These are phyloP conservation scores for Luvunga scandens DNA, from an alignment of 345 rosid genomes.

Conservation along the genomic window DNA sequence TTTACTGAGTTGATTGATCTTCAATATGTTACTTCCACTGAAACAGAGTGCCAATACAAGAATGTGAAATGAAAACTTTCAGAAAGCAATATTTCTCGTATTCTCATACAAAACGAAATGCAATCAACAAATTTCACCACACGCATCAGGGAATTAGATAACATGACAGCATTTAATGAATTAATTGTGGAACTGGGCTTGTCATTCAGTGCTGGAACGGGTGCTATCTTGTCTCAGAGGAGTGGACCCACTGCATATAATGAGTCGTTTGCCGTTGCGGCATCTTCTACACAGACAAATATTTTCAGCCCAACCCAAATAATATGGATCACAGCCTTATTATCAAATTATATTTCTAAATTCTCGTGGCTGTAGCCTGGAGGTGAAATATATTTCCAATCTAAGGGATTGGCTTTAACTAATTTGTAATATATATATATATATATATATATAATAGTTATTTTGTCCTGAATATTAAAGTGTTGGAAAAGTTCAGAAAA, in stretches of 20 bases:
- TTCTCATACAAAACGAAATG: not conserved
- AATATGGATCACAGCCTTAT: too few relatives aligned
- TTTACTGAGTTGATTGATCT: not conserved
- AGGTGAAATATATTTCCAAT: not conserved
- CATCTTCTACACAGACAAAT: not conserved
- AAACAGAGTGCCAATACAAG: not conserved
- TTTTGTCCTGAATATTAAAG: too few relatives aligned
- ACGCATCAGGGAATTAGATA: not conserved
- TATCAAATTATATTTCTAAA: not conserved
- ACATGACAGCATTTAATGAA: not conserved
- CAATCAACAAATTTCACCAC: not conserved
- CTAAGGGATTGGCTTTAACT: not conserved
- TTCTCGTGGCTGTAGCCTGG: too few relatives aligned
- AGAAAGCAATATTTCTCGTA: not conserved
- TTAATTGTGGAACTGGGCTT: not conserved
- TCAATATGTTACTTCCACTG: not conserved
- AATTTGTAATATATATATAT: not conserved
- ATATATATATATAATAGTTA: too few relatives aligned
- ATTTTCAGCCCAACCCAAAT: too few relatives aligned
- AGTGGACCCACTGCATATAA: slow-evolving; percentile 9
- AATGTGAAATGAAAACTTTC: not conserved
- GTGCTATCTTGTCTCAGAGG: not conserved
- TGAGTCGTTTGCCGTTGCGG: too few relatives aligned
- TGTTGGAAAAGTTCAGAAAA: too few relatives aligned
- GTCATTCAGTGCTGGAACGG: not conserved